Percentiles rank a stretch among this genome's conserved stretches.
phyloP scores from a whole-genome alignment of 1,284 basidiomycete genomes.

The Singerocomus rubriflavus region DNA sequence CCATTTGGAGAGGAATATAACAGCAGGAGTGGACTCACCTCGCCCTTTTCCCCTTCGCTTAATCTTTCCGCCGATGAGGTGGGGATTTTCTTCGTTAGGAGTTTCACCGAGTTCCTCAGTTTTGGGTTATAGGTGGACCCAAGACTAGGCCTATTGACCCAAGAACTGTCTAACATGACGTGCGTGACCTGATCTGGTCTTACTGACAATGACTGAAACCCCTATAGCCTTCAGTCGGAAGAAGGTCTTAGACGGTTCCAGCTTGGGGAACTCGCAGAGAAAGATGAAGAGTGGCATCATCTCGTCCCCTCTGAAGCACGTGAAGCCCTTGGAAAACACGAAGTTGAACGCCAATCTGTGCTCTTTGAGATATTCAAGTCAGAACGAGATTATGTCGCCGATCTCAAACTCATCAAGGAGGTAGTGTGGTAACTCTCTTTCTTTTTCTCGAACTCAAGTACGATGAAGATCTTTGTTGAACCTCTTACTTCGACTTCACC shows the following conservation, averaged over 20 bases:
- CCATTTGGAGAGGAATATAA: constrained; percentile 15
- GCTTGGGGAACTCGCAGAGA: constrained; percentile 51
- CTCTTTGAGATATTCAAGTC: constrained; percentile 82
- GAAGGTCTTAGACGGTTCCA: constrained; percentile 66
- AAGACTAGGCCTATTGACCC: constrained; percentile 37
- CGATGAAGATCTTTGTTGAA: constrained; percentile 61
- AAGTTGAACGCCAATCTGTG: constrained; percentile 76
- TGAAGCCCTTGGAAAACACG: constrained; percentile 65
- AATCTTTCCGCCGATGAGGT: constrained; percentile 29
- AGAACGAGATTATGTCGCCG: constrained; percentile 76
- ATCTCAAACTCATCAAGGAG: constrained; percentile 65
- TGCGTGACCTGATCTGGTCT: constrained; percentile 37
- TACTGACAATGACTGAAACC: constrained; percentile 9
- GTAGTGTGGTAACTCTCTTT: constrained; percentile 36
- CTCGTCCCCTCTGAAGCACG: constrained; percentile 66
- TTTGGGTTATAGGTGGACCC: constrained; percentile 26
- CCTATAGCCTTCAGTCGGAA: constrained; percentile 52
- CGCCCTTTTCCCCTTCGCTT: constrained; percentile 28
- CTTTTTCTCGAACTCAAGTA: constrained; percentile 4
- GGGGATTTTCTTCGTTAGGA: constrained; percentile 6
- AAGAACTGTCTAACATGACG: constrained; percentile 54
- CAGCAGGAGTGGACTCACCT: constrained; percentile 7
- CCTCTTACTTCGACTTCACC: constrained; percentile 53
- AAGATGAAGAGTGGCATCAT: constrained; percentile 73
- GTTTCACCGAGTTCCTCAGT: constrained; percentile 1